Conservation (phyloP, 257 asterid species). For the Penstemon eatonii region DNA sequence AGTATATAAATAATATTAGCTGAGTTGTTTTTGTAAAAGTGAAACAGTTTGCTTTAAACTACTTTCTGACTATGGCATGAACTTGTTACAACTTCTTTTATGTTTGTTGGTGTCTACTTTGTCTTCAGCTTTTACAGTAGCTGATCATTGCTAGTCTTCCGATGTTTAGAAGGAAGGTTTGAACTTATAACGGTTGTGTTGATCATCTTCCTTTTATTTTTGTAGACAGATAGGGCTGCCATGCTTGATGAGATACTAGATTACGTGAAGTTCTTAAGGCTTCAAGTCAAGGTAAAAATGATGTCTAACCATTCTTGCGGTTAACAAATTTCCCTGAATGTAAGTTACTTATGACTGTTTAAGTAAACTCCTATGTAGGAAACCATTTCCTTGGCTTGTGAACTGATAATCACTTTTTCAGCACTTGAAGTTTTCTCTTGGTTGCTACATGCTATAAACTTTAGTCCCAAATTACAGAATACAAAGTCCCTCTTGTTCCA, state of each 20-base stretch:
- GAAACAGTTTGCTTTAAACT: background rate
- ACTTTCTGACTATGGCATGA: background rate
- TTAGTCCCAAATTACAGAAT: background rate
- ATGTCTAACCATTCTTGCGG: background rate
- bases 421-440: background rate
- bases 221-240: slow-evolving; percentile 85
- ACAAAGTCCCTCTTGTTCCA: background rate
- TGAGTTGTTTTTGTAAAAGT: background rate
- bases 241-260: slow-evolving; percentile 93
- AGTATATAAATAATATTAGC: background rate
- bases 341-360: background rate
- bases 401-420: background rate
- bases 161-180: background rate
- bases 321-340: background rate
- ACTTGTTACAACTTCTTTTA: slow-evolving; percentile 5
- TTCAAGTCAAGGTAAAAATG: slow-evolving; percentile 75
- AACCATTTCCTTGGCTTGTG: background rate
- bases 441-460: background rate
- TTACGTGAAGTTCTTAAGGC: slow-evolving; percentile 85
- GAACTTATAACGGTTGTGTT: background rate
- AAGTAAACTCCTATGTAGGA: background rate
- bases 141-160: background rate
- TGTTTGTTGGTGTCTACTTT: slow-evolving; percentile 2
- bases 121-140: slow-evolving; percentile 6
- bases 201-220: slow-evolving; percentile 24